Evolutionary conservation across 148 eudicot species (phyloP).

Genomic region (Pharnaceum exiguum): DNA sequence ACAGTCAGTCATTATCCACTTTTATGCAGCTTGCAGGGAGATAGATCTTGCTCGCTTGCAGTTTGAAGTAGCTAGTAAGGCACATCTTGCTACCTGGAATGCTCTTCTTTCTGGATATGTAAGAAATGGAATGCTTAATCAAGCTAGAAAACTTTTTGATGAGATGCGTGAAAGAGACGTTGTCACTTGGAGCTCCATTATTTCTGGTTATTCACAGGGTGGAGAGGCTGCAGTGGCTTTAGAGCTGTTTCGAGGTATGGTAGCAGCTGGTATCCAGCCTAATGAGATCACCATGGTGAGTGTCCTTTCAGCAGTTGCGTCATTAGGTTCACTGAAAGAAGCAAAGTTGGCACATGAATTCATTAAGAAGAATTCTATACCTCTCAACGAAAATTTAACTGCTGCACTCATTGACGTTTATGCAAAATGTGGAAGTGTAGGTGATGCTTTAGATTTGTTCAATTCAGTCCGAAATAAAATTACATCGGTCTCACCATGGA

Average conservation of each 20-base stretch:
- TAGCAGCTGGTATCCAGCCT: constrained; percentile 46
- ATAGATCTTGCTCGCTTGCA: constrained; percentile 57
- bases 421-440: constrained; percentile 81
- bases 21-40: constrained; percentile 58
- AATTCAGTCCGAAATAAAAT: constrained; percentile 33
- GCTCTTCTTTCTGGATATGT: constrained; percentile 64
- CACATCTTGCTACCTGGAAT: constrained; percentile 79
- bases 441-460: constrained; percentile 56
- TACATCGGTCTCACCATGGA: constrained; percentile 72
- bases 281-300: constrained; percentile 87
- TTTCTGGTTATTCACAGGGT: constrained; percentile 68
- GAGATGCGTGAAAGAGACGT: constrained; percentile 71
- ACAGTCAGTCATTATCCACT: constrained; percentile 74
- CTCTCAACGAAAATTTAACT: constrained; percentile 57
- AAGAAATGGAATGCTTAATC: constrained; percentile 50
- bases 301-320: constrained; percentile 70
- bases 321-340: constrained; percentile 47
- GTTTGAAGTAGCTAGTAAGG: constrained; percentile 56
- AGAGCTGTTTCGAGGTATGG: constrained; percentile 65
- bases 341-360: constrained; percentile 67
- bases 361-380: constrained; percentile 43
- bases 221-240: constrained; percentile 52
- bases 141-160: constrained; percentile 44
- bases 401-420: constrained; percentile 87
- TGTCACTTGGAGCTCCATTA: constrained; percentile 86